Evolutionary conservation across 805 yeast genomes (phyloP).

Genomic region (Saccharomycopsis oosterbeekiorum): DNA sequence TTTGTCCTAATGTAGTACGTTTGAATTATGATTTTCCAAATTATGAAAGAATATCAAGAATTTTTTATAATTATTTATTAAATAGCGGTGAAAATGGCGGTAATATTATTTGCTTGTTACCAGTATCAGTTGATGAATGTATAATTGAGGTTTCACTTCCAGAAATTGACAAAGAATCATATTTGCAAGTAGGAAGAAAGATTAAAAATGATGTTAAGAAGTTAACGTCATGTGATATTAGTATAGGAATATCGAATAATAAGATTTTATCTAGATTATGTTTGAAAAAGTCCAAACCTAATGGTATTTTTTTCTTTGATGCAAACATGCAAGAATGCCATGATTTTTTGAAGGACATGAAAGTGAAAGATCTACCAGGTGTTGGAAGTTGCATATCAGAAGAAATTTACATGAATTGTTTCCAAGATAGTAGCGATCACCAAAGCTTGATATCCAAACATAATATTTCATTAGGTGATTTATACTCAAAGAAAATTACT

Average conservation of each 20-base stretch:
- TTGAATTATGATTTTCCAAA: conserved; percentile 66
- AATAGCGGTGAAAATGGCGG: conserved; percentile 21
- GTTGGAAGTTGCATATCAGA: conserved; percentile 25
- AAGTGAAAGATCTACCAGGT: conserved; percentile 34
- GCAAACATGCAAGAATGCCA: conserved; percentile 21
- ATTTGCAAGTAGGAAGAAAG: conserved; percentile 20
- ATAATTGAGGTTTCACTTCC: conserved; percentile 51
- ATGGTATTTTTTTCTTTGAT: conserved; percentile 42
- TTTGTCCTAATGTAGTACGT: conserved; percentile 58
- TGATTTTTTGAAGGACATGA: conserved; percentile 30
- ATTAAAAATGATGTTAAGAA: conserved; percentile 34
- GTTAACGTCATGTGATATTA: conserved; percentile 54
- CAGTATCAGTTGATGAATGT: conserved; percentile 90
- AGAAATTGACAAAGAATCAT: not conserved
- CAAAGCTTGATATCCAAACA: not conserved
- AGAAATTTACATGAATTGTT: not conserved
- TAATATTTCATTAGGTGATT: conserved; percentile 26
- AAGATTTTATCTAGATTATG: conserved; percentile 73
- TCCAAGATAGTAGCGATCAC: not conserved
- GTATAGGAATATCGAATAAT: conserved; percentile 70
- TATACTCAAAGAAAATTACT: conserved; percentile 45
- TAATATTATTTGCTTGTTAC: conserved; percentile 44
- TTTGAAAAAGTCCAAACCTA: conserved; percentile 67
- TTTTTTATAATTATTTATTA: conserved; percentile 52
- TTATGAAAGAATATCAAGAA: conserved; percentile 56